Percentiles rank a stretch among this genome's conserved stretches.
Conservation (phyloP, 495 filamentous ascomycete species). For the Xylaria bambusicola region DNA sequence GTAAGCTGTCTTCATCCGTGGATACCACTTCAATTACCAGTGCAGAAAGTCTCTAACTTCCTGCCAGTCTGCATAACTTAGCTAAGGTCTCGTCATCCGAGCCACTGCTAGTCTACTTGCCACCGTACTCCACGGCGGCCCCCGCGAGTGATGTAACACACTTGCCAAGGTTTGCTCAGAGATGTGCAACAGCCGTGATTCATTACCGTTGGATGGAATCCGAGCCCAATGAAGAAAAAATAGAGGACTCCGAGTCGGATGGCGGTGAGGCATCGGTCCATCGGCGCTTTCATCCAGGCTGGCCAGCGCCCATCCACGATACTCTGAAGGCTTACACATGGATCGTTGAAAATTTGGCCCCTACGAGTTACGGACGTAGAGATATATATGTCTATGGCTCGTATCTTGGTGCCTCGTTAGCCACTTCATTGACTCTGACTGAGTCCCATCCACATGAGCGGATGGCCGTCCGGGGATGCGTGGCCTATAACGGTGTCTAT, state of each 20-base stretch:
- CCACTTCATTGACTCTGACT: constrained; percentile 50
- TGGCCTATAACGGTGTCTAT: constrained; percentile 54
- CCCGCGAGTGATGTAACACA: constrained; percentile 9
- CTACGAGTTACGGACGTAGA: constrained; percentile 24
- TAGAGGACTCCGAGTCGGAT: constrained; percentile 3
- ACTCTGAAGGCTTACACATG: constrained; percentile 47
- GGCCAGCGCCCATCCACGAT: constrained; percentile 55
- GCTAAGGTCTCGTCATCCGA: constrained; percentile 24
- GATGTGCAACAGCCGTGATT: constrained; percentile 39
- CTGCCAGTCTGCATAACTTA: constrained; percentile 37
- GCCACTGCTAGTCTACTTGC: constrained; percentile 41
- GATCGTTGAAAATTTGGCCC: constrained; percentile 40
- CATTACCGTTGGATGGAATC: constrained; percentile 43
- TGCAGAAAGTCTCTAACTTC: background rate
- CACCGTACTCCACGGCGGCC: constrained; percentile 31
- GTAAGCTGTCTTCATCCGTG: constrained; percentile 19
- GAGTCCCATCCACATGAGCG: constrained; percentile 37
- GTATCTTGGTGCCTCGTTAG: constrained; percentile 52
- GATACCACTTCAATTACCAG: background rate
- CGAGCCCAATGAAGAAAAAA: constrained; percentile 1
- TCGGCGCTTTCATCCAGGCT: constrained; percentile 26
- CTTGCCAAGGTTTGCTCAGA: constrained; percentile 37
- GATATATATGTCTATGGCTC: constrained; percentile 52
- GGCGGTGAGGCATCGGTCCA: background rate
- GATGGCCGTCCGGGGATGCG: constrained; percentile 47